Evolutionary conservation across 139 green algal genomes (phyloP).

Genomic region (Pleodorina starrii): DNA sequence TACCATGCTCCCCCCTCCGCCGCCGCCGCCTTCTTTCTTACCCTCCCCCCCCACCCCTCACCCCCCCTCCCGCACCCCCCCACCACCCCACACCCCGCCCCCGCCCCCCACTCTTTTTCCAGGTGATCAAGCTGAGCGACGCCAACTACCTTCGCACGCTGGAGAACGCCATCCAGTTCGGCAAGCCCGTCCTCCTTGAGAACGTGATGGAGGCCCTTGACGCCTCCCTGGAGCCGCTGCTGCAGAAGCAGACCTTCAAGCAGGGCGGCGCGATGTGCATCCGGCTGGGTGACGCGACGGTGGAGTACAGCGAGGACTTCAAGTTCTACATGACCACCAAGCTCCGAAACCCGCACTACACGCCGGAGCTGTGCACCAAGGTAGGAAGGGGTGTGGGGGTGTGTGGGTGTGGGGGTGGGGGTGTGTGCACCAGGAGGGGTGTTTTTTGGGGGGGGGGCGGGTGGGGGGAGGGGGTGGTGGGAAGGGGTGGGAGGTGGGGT

Average conservation of each 20-base stretch:
- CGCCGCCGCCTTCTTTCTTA: too few species aligned
- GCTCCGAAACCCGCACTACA: conserved; percentile 90
- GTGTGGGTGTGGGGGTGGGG: not conserved
- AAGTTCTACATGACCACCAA: conserved; percentile 94
- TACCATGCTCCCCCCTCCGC: too few species aligned
- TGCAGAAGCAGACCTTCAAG: conserved; percentile 84
- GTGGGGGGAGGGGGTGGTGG: not conserved
- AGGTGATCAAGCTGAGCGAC: conserved; percentile 86
- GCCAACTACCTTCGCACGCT: conserved; percentile 83
- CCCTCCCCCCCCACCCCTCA: too few species aligned
- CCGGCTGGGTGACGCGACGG: conserved; percentile 80
- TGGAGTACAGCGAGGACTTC: conserved; percentile 88
- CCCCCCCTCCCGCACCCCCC: too few species aligned
- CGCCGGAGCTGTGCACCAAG: conserved; percentile 88
- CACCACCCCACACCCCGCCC: too few species aligned
- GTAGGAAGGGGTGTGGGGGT: conserved; percentile 17
- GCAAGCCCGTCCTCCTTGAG: conserved; percentile 88
- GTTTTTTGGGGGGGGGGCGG: not conserved
- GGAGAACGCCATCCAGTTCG: conserved; percentile 87
- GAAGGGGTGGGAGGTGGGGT: not conserved
- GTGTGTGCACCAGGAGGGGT: not conserved
- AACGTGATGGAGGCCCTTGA: conserved; percentile 88
- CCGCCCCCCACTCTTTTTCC: too few species aligned
- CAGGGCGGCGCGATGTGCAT: conserved; percentile 79
- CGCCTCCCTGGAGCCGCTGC: conserved; percentile 85